Percentiles rank a stretch among this genome's conserved stretches.
phyloP scores from a whole-genome alignment of 129 eudicot species.

The Smallanthus sonchifolius region DNA sequence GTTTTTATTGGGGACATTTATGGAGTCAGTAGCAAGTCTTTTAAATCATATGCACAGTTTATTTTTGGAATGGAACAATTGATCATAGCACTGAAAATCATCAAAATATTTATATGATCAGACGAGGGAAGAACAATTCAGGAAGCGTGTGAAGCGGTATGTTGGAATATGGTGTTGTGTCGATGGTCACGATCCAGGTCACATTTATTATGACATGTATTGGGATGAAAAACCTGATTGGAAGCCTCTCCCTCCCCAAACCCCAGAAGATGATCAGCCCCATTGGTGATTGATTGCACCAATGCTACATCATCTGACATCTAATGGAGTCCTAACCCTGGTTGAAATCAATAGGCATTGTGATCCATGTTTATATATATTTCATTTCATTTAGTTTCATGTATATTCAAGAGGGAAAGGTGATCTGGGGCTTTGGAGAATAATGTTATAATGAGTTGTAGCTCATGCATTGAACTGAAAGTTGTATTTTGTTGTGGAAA shows the following conservation, averaged over 20 bases:
- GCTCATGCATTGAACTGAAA: neutral
- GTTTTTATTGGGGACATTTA: neutral
- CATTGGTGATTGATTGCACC: conserved; percentile 35
- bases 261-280: conserved; percentile 86
- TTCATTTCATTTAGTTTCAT: conserved; percentile 2
- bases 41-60: neutral
- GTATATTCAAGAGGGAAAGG: conserved; percentile 18
- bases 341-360: conserved; percentile 1
- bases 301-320: neutral
- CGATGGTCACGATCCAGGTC: conserved; percentile 63
- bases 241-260: conserved; percentile 90
- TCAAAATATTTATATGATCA: conserved; percentile 20
- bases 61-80: neutral
- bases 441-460: conserved; percentile 17
- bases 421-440: conserved; percentile 7
- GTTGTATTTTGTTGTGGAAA: neutral
- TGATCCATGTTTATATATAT: conserved; percentile 7
- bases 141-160: conserved; percentile 73
- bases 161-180: conserved; percentile 97
- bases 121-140: conserved; percentile 70
- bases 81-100: neutral
- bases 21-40: neutral
- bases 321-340: conserved; percentile 13
- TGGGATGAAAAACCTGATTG: conserved; percentile 98
- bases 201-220: conserved; percentile 88